Base-by-base conservation (phyloP, 768 basidiomycete genomes). In the Chalciporus sphaerocephalus region DNA sequence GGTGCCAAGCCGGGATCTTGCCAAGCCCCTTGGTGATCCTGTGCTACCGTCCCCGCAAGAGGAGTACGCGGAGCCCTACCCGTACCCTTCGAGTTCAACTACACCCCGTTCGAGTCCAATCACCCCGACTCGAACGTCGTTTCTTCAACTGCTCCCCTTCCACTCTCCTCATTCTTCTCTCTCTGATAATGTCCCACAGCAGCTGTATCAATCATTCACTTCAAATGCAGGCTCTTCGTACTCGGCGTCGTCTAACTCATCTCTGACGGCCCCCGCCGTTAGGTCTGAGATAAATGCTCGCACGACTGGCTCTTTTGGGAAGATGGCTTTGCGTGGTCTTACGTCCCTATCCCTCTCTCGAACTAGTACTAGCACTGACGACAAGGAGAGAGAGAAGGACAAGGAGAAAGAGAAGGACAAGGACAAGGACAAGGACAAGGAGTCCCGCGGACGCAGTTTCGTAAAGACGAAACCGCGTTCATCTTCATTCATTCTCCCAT, bases 291-390 rank as follows among this genome's bases (percentile, higher is more conserved):
- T 64, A 9, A 48, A 62, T 8, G 47, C 58, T 57, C 71, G 64
- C 53, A 52, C 57, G 12, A 60, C 68, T 10, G 75, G 75, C 28
- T 77, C 81, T 0, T 85, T 86, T 57, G 72, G 78, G 44, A 81
- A 78, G 53, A 76, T 74, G 66, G 76, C 85, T 0, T 71, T 90
- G 68, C 81, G 80, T 28, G 80, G 81, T 1, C 71, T 86, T 24
- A 81, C 84, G 27, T 74, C 78, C 7, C 74, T 89, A 3, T 75
- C 82, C 2, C 73, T 88, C 46, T 69, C 80, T 3, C 77, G 85
- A 41, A 74, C 75, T 0, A 72, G 49, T 56, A 74, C 78, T 21
- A 53, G 37, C 39, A 71, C 64, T 46, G 62, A 70, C 32, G 63
- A 67, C 6, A 70, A 67, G 40, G 64, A 64, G 7, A 72, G 73